Evolutionary conservation across 495 filamentous ascomycete genomes (phyloP).

Genomic region (Aspergillus bertholletiae): DNA sequence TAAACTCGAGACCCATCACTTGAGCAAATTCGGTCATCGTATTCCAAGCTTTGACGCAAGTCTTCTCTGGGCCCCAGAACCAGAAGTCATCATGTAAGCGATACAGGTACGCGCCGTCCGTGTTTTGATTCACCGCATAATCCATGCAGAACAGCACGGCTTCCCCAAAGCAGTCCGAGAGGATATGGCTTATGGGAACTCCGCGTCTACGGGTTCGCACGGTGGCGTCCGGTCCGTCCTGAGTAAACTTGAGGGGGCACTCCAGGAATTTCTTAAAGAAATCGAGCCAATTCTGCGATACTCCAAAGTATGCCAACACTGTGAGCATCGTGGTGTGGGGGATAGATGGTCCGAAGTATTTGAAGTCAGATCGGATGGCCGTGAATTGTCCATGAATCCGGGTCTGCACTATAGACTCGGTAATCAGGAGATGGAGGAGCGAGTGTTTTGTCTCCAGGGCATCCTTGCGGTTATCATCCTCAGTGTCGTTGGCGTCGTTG

Average conservation of each 20-base stretch:
- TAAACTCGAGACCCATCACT: slow-evolving; percentile 55
- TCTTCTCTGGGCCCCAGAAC: slow-evolving; percentile 59
- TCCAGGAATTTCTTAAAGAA: slow-evolving; percentile 62
- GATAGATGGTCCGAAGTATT: slow-evolving; percentile 58
- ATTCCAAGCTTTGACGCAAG: slow-evolving; percentile 55
- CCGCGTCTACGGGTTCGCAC: slow-evolving; percentile 50
- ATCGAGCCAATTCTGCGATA: slow-evolving; percentile 53
- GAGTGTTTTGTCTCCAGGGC: slow-evolving; percentile 56
- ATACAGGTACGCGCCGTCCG: slow-evolving; percentile 51
- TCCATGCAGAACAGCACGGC: slow-evolving; percentile 63
- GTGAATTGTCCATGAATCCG: slow-evolving; percentile 56
- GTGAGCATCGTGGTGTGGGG: slow-evolving; percentile 56
- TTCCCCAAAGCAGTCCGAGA: slow-evolving; percentile 60
- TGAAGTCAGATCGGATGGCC: slow-evolving; percentile 57
- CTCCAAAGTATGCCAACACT: slow-evolving; percentile 57
- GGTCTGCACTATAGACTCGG: slow-evolving; percentile 59
- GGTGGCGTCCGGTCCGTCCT: slow-evolving; percentile 43
- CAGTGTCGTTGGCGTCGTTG: slow-evolving; percentile 18
- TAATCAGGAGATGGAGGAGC: slow-evolving; percentile 58
- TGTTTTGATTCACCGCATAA: slow-evolving; percentile 58
- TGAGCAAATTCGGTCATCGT: slow-evolving; percentile 52
- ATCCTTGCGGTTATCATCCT: slow-evolving; percentile 27
- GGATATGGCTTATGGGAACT: slow-evolving; percentile 55
- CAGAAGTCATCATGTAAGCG: slow-evolving; percentile 68
- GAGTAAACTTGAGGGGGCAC: slow-evolving; percentile 55